Evolutionary conservation across 2,329 filamentous ascomycete genomes (phyloP).

Genomic region (Penicillium sp.): DNA sequence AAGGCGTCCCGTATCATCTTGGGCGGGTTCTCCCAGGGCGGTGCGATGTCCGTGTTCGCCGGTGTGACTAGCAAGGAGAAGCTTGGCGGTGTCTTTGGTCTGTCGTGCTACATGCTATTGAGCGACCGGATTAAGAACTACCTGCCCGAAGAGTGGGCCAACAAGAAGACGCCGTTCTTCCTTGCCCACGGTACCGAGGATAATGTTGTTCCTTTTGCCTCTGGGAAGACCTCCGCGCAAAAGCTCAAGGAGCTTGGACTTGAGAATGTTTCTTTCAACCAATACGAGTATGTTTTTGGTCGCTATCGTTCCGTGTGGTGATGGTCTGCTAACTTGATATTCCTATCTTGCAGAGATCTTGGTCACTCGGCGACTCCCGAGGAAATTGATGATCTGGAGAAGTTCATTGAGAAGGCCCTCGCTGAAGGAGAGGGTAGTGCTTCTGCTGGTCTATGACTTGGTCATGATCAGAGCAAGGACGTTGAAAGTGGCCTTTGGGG

Average conservation of each 20-base stretch:
- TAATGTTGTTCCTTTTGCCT: constrained; percentile 65
- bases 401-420: constrained; percentile 55
- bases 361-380: constrained; percentile 71
- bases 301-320: not conserved
- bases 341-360: constrained; percentile 54
- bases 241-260: constrained; percentile 67
- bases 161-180: constrained; percentile 77
- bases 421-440: constrained; percentile 40
- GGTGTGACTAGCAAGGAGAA: constrained; percentile 71
- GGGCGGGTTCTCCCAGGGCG: constrained; percentile 67
- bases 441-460: constrained; percentile 37
- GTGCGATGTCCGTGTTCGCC: constrained; percentile 78
- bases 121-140: constrained; percentile 61
- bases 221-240: constrained; percentile 66
- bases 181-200: constrained; percentile 86
- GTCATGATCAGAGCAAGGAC: constrained; percentile 4
- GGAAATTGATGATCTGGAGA: constrained; percentile 80
- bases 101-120: constrained; percentile 79
- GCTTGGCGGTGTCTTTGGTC: constrained; percentile 81
- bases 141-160: constrained; percentile 55
- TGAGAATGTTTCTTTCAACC: constrained; percentile 67
- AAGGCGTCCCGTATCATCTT: constrained; percentile 78
- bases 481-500: constrained; percentile 6
- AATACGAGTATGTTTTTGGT: constrained; percentile 61
- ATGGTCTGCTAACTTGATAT: constrained; percentile 7